Evolutionary conservation across 208 protist genomes (phyloP).

Genomic region (Acanthamoeba royreba): DNA sequence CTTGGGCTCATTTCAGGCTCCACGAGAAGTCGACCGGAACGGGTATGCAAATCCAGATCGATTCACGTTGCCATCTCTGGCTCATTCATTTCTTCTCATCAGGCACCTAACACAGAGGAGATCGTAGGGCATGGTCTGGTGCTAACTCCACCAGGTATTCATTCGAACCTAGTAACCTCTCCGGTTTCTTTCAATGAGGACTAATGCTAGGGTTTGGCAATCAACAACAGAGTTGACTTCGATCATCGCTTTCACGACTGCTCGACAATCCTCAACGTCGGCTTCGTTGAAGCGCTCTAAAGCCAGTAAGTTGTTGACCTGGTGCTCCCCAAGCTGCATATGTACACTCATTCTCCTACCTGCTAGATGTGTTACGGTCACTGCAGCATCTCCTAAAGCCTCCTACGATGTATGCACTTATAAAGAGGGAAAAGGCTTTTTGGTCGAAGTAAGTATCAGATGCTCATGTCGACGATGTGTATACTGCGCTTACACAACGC

Average conservation of each 20-base stretch:
- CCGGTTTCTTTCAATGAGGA: too few species aligned
- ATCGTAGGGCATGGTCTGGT: not conserved
- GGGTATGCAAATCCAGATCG: not conserved
- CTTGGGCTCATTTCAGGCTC: not conserved
- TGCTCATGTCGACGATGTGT: not conserved
- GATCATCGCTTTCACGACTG: not conserved
- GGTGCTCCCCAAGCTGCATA: too few species aligned
- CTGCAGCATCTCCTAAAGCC: not conserved
- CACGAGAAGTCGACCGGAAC: not conserved
- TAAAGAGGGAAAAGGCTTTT: not conserved
- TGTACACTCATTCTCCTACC: not conserved
- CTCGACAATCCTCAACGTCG: not conserved
- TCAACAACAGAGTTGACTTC: not conserved
- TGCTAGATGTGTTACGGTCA: not conserved
- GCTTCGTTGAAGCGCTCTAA: not conserved
- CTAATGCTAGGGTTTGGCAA: too few species aligned
- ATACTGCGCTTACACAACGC: too few species aligned
- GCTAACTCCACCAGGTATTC: not conserved
- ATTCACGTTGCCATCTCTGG: too few species aligned
- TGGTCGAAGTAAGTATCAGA: not conserved
- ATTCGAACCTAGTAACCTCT: not conserved
- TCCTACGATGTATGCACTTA: not conserved
- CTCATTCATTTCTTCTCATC: too few species aligned
- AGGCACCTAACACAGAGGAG: not conserved
- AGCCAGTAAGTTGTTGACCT: not conserved